Conservation (phyloP, 2,329 filamentous ascomycete genomes). For the Coniella vitis region DNA sequence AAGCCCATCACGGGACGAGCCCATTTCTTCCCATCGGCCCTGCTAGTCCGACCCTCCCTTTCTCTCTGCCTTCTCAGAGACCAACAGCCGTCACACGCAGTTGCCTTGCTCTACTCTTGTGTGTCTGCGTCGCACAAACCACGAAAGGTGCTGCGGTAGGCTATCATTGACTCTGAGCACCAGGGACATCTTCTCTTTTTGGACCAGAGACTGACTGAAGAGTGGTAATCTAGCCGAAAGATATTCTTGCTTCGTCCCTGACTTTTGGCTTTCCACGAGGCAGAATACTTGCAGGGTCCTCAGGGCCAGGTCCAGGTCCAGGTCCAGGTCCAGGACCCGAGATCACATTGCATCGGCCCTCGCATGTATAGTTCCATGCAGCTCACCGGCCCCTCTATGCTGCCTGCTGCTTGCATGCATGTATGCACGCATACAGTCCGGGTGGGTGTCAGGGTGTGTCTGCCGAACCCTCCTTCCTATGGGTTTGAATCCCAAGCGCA, state of each 20-base stretch:
- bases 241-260: too few species aligned
- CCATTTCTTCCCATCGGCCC: neutral
- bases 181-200: too few species aligned
- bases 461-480: constrained; percentile 9
- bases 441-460: neutral
- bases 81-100: too few species aligned
- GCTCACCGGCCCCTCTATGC: constrained; percentile 7
- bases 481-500: constrained; percentile 8
- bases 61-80: too few species aligned
- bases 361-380: constrained; percentile 12
- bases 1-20: constrained; percentile 7
- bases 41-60: too few species aligned
- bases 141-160: too few species aligned
- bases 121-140: too few species aligned
- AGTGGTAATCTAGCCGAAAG: too few species aligned
- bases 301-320: neutral
- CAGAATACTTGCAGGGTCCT: constrained; percentile 1
- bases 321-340: too few species aligned
- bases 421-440: constrained; percentile 6
- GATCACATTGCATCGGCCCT: neutral
- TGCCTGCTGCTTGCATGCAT: constrained; percentile 1
- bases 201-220: too few species aligned
- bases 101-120: too few species aligned
- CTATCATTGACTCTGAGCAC: too few species aligned
- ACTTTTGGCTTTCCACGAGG: constrained; percentile 17